A percentile compares a stretch with the other conserved stretches of the same genome.
Conservation (phyloP, 208 protist species). For the Crithidia mellificae region DNA sequence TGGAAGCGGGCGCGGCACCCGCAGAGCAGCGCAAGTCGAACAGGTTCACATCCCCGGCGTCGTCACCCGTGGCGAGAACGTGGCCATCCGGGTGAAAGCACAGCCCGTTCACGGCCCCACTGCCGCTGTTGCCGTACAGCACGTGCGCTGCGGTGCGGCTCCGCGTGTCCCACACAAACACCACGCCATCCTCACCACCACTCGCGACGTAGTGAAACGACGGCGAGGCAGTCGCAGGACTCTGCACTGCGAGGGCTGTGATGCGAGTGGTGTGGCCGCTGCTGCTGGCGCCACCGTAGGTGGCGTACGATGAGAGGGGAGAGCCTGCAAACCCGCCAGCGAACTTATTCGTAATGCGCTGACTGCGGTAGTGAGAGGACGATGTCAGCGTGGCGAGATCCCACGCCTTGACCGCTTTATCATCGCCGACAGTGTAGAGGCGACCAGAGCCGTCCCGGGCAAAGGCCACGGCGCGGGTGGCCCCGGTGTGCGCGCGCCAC, state of each 20-base stretch:
- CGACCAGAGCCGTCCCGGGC: constrained; percentile 59
- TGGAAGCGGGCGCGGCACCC: neutral
- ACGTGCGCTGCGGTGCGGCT: constrained; percentile 48
- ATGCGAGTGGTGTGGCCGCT: constrained; percentile 88
- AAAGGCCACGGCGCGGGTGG: constrained; percentile 69
- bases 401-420: constrained; percentile 89
- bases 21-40: constrained; percentile 75
- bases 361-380: constrained; percentile 11
- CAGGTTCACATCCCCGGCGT: constrained; percentile 77
- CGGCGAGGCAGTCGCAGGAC: constrained; percentile 9
- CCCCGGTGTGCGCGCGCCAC: constrained; percentile 66
- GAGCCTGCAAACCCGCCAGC: constrained; percentile 41
- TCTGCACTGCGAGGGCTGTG: constrained; percentile 61
- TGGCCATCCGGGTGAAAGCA: constrained; percentile 87
- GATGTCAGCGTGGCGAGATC: constrained; percentile 44
- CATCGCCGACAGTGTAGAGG: constrained; percentile 80
- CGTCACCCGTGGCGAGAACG: constrained; percentile 71
- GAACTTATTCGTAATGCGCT: constrained; percentile 42
- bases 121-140: constrained; percentile 73
- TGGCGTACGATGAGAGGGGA: constrained; percentile 5
- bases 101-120: constrained; percentile 55
- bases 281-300: too few species aligned
- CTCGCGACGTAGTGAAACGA: constrained; percentile 67
- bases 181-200: constrained; percentile 79
- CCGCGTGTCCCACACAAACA: constrained; percentile 85